Evolutionary conservation across 129 eudicot genomes (phyloP), one percentile per base, ranked within the genome.

Genomic region (Flaveria brownii): DNA sequence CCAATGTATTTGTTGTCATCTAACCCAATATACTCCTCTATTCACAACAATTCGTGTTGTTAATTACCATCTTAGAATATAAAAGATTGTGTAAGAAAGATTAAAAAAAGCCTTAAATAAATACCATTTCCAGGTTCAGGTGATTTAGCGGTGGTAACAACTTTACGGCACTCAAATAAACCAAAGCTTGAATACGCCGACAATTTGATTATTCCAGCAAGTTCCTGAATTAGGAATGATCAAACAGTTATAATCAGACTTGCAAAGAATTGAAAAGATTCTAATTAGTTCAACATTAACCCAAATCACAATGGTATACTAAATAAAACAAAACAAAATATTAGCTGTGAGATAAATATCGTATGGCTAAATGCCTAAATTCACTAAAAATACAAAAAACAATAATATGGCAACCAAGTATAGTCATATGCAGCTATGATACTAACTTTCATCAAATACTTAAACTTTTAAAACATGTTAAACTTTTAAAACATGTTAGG

Each of bases 1-100:
- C 99, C 99, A 60, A 95, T 89, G 86, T 95, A 95, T 75, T 91
- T 95, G 69, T 91, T 95, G 62, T 95, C 99, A 82, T 95, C 99
- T 60, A 95, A 81, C 30, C 96, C 99, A 59, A 88, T 82, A 75
- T 86, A 86, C 86, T 95, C 99, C 86, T 95, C 99, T 95, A 65
- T 55, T 59, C 51, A 78, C 82, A 71, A 54, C 25, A 74, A 80
- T 65, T 65, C 59, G 50, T 6, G 28, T 5, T 47, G 12, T 68
- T 73, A 79, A n/a, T 75, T 17, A 71, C 43, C 39, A 63, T 60
- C 6, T 26, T 47, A 13, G 18, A 51, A 52, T n/a, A 46, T 73
- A 51, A 23, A 39, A 50, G 22, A 77, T 72, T 9, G 23, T 28
- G 50, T n/a, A 77, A 47, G 23, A 47, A 17, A 36, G 56, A 42